Conservation (phyloP, 2,329 filamentous ascomycete species). For the Rutstroemia sydowiana region DNA sequence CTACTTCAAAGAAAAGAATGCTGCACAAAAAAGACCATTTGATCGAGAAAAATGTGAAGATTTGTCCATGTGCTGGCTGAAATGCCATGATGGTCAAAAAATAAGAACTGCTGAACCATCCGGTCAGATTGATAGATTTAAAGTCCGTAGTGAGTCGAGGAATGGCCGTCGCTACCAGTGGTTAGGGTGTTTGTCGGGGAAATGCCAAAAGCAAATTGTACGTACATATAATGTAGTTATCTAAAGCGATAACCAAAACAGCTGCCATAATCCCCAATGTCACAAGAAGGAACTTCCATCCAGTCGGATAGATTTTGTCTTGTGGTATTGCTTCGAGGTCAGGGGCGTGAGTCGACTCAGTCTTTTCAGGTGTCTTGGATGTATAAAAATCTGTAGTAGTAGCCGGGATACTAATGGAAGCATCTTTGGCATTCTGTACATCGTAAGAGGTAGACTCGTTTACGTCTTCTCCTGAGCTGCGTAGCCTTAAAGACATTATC, state of each 20-base stretch:
- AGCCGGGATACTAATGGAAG: no score
- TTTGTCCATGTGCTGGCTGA: slow-evolving; percentile 7
- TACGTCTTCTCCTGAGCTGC: no score
- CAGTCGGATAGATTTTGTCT: background rate
- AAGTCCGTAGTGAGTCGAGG: slow-evolving; percentile 41
- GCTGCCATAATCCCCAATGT: background rate
- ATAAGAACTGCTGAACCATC: slow-evolving; percentile 30
- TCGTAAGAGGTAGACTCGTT: no score
- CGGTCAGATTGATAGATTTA: slow-evolving; percentile 38
- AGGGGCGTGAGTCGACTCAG: no score
- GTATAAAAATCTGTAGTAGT: no score
- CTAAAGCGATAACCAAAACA: background rate
- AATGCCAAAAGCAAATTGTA: background rate
- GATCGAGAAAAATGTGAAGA: slow-evolving; percentile 18
- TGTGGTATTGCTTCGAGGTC: background rate
- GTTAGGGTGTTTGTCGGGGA: background rate
- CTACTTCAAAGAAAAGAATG: slow-evolving; percentile 16
- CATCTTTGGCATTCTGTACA: no score
- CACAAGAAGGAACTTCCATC: background rate
- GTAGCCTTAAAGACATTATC: no score
- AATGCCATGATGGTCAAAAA: slow-evolving; percentile 33
- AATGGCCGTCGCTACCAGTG: slow-evolving; percentile 31
- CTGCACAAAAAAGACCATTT: background rate
- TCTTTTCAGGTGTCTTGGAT: no score
- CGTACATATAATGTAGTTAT: background rate